Evolutionary conservation across 352 stramenopile species (phyloP), one percentile per base, ranked within the genome.

Genomic region (Phytophthora citricola): DNA sequence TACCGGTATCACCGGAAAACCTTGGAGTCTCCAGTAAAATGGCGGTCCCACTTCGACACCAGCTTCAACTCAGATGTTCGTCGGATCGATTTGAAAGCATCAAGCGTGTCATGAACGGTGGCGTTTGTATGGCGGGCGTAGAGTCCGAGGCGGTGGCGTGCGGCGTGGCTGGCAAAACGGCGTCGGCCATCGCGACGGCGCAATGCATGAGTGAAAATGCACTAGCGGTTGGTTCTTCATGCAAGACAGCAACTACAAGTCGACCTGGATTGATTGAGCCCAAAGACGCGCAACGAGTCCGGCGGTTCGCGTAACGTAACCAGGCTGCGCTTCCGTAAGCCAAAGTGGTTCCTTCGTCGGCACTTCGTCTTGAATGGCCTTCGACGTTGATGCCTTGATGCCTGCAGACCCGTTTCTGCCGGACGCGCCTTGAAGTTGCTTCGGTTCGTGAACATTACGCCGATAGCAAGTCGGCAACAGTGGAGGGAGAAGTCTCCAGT

Each of bases 51-150:
- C 60, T 68, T 11, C 31, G 38, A 26, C 36, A 4, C 17, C 52
- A 69, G 45, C 60, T 69, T 63, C 60, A 68, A 68, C 60, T 68
- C 44, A 57, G 51, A 63, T 32, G 60, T 5, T 36, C 52, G 56
- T 69, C 52, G 52, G 5, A 17, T 43, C 38, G 38, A 43, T 36
- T 36, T 36, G 31, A 36, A 36, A 36, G 31, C 31, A 36, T 36
- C 10, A 12, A 36, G 11, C 31, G 31, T 36, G 31, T 36, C 31
- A 36, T 36, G 31, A 36, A 36, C 31, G 31, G 9, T 14, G 31
- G 31, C 31, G 2, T 5, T 36, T 36, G 31, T 34, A 36, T 36
- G 31, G 31, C 31, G 31, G 32, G 12, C 44, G 44, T 63, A 49
- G 56, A 48, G 56, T 56, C 55, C 22, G 15, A 32, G 44, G 26